A percentile compares a stretch with the other conserved stretches of the same genome.
These are phyloP conservation scores for Funneliformis geosporum DNA, from an alignment of 192 early-diverging fungal species.

Conservation along the genomic window DNA sequence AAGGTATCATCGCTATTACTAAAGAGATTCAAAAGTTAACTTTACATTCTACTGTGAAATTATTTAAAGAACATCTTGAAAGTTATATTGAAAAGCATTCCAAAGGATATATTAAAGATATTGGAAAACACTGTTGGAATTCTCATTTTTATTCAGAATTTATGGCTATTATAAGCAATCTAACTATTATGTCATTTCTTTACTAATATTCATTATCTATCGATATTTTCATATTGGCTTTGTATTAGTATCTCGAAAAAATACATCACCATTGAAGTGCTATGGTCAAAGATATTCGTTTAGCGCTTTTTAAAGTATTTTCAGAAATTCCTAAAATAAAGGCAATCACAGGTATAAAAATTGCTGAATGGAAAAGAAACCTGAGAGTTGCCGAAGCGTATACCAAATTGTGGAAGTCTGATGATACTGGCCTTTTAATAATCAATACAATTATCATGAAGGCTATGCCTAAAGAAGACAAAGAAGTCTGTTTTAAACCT, in stretches of 20 bases:
- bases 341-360: background rate
- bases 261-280: background rate
- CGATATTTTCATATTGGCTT: too few relatives aligned
- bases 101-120: too few relatives aligned
- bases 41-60: too few relatives aligned
- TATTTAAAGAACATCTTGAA: too few relatives aligned
- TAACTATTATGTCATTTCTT: too few relatives aligned
- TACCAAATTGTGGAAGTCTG: background rate
- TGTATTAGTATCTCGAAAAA: background rate
- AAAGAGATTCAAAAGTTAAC: too few relatives aligned
- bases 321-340: background rate
- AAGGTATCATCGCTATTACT: too few relatives aligned
- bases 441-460: background rate
- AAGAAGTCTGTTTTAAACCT: background rate
- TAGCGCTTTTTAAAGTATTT: background rate
- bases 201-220: too few relatives aligned
- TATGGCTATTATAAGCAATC: too few relatives aligned
- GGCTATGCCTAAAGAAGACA: background rate
- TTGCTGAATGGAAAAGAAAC: conserved; percentile 1
- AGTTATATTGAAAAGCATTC: too few relatives aligned
- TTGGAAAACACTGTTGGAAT: too few relatives aligned
- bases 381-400: background rate
- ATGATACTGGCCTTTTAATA: background rate
- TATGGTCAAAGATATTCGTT: background rate
- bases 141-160: too few relatives aligned